These are phyloP conservation scores for Blastobotrys apis DNA, from an alignment of 1,139 yeast species.

Conservation along the genomic window DNA sequence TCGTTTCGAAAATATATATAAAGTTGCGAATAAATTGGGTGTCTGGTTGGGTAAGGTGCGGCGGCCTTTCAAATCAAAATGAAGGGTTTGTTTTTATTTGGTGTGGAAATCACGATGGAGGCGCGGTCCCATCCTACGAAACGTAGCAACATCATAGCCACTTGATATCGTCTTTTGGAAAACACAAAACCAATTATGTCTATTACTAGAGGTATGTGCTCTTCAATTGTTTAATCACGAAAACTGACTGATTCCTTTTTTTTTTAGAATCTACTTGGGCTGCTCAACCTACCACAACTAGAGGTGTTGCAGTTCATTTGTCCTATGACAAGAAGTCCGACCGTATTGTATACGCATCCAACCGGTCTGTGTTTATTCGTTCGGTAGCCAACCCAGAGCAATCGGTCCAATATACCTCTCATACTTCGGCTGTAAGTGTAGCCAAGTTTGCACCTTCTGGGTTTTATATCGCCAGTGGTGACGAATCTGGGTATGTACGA, in stretches of 20 bases:
- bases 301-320: constrained; percentile 67
- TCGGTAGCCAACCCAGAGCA: constrained; percentile 51
- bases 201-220: constrained; percentile 9
- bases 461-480: constrained; percentile 87
- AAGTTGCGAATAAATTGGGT: not conserved
- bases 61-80: too few relatives aligned
- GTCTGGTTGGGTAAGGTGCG: not conserved
- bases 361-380: constrained; percentile 74
- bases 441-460: constrained; percentile 90
- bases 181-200: constrained; percentile 9
- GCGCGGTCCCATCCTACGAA: not conserved
- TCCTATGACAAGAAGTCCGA: constrained; percentile 67
- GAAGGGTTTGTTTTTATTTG: not conserved
- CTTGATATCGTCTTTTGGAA: not conserved
- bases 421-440: constrained; percentile 66
- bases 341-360: constrained; percentile 73
- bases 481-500: constrained; percentile 78
- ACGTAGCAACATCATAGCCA: not conserved
- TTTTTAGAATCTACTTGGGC: constrained; percentile 45
- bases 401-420: constrained; percentile 64
- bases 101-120: not conserved
- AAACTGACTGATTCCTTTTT: not conserved
- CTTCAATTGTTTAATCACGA: not conserved
- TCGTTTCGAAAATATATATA: too few relatives aligned
- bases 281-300: constrained; percentile 72